phyloP scores from a whole-genome alignment of 2,329 filamentous ascomycete genomes.

The Metarhizium album region DNA sequence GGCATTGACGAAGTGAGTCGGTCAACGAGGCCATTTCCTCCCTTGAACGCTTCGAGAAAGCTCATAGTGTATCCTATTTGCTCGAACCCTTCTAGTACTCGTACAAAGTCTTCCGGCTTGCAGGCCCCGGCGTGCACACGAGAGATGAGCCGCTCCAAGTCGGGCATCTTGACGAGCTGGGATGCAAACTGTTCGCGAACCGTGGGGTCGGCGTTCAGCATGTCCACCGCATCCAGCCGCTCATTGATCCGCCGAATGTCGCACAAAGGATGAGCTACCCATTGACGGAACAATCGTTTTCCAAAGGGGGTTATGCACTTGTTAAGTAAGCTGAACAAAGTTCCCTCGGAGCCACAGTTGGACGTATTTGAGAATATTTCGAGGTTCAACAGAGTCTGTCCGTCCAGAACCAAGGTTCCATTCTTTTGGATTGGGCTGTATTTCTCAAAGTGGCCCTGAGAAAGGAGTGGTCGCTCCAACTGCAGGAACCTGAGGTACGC shows the following conservation, averaged over 20 bases:
- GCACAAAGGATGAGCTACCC: conserved; percentile 92
- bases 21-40: conserved; percentile 75
- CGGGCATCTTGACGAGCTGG: conserved; percentile 82
- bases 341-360: conserved; percentile 76
- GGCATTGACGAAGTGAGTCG: conserved; percentile 80
- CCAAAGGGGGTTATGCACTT: conserved; percentile 94
- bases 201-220: conserved; percentile 71
- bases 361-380: conserved; percentile 91
- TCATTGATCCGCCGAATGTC: conserved; percentile 85
- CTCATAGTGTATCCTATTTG: conserved; percentile 93
- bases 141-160: conserved; percentile 87
- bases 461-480: conserved; percentile 77
- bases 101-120: conserved; percentile 83
- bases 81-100: conserved; percentile 90
- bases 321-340: conserved; percentile 82
- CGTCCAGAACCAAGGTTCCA: conserved; percentile 83
- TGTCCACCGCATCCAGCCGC: conserved; percentile 84
- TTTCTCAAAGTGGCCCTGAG: conserved; percentile 79
- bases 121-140: conserved; percentile 89
- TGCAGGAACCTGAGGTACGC: conserved; percentile 82
- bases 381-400: conserved; percentile 95
- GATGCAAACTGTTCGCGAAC: conserved; percentile 81
- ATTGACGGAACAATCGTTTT: conserved; percentile 90
- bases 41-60: conserved; percentile 60
- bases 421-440: conserved; percentile 90